Percentiles rank a stretch among this genome's conserved stretches.
These are phyloP conservation scores for Leucoagaricus sp. DNA, from an alignment of 1,284 basidiomycete species.

Conservation along the genomic window DNA sequence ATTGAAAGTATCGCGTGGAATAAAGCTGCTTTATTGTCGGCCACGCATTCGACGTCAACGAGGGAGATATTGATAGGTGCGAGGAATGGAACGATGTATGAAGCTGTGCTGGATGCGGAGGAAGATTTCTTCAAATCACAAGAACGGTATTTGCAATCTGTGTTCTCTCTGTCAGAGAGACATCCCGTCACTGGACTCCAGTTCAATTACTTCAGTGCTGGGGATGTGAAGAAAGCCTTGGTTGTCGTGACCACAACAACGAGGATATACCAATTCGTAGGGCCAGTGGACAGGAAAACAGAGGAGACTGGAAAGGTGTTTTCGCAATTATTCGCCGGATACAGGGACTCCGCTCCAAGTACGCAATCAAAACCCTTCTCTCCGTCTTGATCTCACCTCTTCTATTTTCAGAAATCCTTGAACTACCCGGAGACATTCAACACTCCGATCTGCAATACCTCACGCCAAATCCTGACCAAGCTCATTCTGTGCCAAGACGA, in stretches of 20 bases:
- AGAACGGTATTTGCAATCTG: constrained; percentile 77
- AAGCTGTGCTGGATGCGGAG: constrained; percentile 82
- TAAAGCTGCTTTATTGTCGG: constrained; percentile 67
- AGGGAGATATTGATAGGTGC: constrained; percentile 90
- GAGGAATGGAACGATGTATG: constrained; percentile 81
- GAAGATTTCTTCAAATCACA: constrained; percentile 93
- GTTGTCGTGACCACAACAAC: constrained; percentile 88
- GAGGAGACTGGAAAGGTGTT: constrained; percentile 82
- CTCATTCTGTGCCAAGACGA: constrained; percentile 60
- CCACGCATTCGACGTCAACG: constrained; percentile 70
- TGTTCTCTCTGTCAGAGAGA: constrained; percentile 80
- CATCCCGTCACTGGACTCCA: constrained; percentile 82
- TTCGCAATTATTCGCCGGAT: constrained; percentile 71
- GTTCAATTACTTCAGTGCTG: constrained; percentile 73
- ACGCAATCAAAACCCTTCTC: constrained; percentile 31
- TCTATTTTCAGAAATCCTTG: constrained; percentile 69
- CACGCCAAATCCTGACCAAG: constrained; percentile 69
- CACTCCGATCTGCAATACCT: constrained; percentile 81
- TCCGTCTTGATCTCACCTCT: constrained; percentile 18
- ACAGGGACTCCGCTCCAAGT: constrained; percentile 81
- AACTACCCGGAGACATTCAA: constrained; percentile 76
- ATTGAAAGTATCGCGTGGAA: constrained; percentile 97
- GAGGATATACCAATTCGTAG: constrained; percentile 91
- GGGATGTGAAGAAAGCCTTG: constrained; percentile 60
- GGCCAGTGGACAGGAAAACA: constrained; percentile 60